Percentiles rank a stretch among this genome's conserved stretches.
phyloP scores from a whole-genome alignment of 345 rosid genomes.

The Corymbia maculata region DNA sequence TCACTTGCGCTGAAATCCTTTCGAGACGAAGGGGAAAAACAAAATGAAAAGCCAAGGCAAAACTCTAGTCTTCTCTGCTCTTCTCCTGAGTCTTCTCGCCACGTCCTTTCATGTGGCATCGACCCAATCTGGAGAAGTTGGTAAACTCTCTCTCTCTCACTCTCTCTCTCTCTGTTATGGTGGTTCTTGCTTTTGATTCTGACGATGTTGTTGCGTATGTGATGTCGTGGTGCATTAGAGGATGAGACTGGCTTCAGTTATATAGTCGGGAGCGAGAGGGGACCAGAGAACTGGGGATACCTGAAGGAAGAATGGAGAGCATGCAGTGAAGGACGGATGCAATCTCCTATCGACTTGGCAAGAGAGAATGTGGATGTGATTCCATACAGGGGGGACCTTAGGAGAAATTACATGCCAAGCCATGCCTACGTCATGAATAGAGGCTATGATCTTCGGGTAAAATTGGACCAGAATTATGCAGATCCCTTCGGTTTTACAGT shows the following conservation, averaged over 20 bases:
- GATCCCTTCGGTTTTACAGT: not conserved
- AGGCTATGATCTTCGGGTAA: slow-evolving; percentile 50
- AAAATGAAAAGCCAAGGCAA: slow-evolving; percentile 2
- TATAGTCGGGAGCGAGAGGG: slow-evolving; percentile 22
- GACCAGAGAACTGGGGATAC: slow-evolving; percentile 44
- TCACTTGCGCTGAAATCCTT: not conserved
- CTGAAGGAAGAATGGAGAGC: slow-evolving; percentile 23
- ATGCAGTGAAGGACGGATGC: slow-evolving; percentile 21
- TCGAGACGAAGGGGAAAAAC: not conserved
- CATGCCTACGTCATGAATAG: slow-evolving; percentile 32
- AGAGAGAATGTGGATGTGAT: slow-evolving; percentile 6
- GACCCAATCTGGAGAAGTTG: slow-evolving; percentile 23
- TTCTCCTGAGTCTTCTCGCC: not conserved
- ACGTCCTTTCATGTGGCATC: not conserved
- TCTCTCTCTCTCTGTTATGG: not conserved
- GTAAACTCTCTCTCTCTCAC: not conserved
- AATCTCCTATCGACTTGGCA: slow-evolving; percentile 27
- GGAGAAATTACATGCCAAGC: slow-evolving; percentile 16
- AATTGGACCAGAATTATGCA: not conserved
- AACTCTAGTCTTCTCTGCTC: not conserved
- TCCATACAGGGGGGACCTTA: not conserved
- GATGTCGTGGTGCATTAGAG: slow-evolving; percentile 7
- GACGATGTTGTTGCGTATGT: not conserved
- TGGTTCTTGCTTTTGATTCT: not conserved
- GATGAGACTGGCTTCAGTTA: slow-evolving; percentile 51